Evolutionary conservation across 2,329 filamentous ascomycete genomes (phyloP).

Genomic region (Penicillium sp.): DNA sequence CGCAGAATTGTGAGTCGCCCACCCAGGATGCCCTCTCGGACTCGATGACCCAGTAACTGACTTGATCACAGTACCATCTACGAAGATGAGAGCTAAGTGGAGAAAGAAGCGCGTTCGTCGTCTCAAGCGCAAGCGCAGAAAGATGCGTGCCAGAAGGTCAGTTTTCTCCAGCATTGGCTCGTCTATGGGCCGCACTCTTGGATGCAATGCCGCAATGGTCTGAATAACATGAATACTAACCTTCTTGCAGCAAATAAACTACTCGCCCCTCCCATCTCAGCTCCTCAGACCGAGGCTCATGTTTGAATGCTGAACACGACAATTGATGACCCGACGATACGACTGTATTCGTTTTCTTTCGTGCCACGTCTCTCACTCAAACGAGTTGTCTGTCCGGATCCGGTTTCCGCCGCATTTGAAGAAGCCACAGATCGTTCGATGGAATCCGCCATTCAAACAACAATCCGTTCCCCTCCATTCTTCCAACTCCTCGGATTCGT

Average conservation of each 20-base stretch:
- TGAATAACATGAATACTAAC: slow-evolving; percentile 32
- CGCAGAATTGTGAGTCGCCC: slow-evolving; percentile 43
- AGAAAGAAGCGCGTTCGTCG: slow-evolving; percentile 99
- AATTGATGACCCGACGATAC: slow-evolving; percentile 34
- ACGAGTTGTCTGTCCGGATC: slow-evolving; percentile 22
- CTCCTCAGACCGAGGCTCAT: slow-evolving; percentile 36
- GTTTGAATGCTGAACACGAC: slow-evolving; percentile 43
- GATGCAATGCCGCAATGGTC: slow-evolving; percentile 1
- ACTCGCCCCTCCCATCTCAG: slow-evolving; percentile 57
- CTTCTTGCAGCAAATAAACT: slow-evolving; percentile 62
- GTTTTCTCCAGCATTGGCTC: slow-evolving; percentile 38
- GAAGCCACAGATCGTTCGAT: slow-evolving; percentile 19
- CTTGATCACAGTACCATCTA: slow-evolving; percentile 35
- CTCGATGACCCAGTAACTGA: slow-evolving; percentile 17
- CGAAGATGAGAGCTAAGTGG: slow-evolving; percentile 91
- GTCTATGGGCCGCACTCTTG: no score
- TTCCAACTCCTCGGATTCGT: slow-evolving; percentile 32
- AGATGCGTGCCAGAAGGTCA: slow-evolving; percentile 97
- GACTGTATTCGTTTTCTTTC: slow-evolving; percentile 32
- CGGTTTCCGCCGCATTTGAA: slow-evolving; percentile 19
- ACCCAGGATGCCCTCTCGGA: slow-evolving; percentile 1
- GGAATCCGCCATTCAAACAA: slow-evolving; percentile 33
- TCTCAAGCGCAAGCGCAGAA: slow-evolving; percentile 99
- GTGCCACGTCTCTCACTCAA: slow-evolving; percentile 26
- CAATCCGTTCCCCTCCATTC: slow-evolving; percentile 10